Evolutionary conservation across 2,329 filamentous ascomycete genomes (phyloP), one percentile per base, ranked within the genome.

Genomic region (Monosporascus sp.): DNA sequence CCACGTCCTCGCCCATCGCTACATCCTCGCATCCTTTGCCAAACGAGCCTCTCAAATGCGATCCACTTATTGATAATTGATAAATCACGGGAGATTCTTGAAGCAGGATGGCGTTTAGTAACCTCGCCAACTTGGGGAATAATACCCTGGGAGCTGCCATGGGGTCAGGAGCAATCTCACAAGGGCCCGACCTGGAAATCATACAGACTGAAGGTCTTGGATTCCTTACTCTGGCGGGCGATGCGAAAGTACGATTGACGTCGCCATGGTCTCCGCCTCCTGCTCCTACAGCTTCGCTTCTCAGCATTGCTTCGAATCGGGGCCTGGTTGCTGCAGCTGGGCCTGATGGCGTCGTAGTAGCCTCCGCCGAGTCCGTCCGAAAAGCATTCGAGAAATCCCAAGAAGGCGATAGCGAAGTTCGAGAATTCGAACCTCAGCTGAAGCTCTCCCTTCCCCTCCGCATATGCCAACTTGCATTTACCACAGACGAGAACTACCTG

Each of bases 401-500:
- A 57, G 72, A 78, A 53, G 79, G 75, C 60, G 84, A 86, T 56
- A 79, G 78, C 55, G 84, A 92, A 57, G 74, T 87, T 51, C 84
- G 87, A 57, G 66, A 78, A 14, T 95, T 95, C 63, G 75, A 83
- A 54, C 88, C 92, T 3, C 84, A 93, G 67, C 75, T 89, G 49
- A 86, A 79, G 54, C 80, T 97, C 6, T 76, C 84, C 2, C 79
- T 95, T 63, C 82, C 88, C 9, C 80, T 84, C 64, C 85, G 88
- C 61, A 81, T 96, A 51, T 95, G 90, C 11, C 94, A 99, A 68
- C 78, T 99, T 20, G 85, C 86, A 17, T 99, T 99, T 68, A 93
- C 90, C 1, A 82, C 89, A n/a, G 89, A 95, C 63, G 95, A 97
- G 67, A 84, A 83, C 61, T 90, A 88, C 61, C 75, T 99, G 55